These are phyloP conservation scores for Ambrosiella cleistominuta DNA, from an alignment of 2,329 filamentous ascomycete genomes.

Conservation along the genomic window DNA sequence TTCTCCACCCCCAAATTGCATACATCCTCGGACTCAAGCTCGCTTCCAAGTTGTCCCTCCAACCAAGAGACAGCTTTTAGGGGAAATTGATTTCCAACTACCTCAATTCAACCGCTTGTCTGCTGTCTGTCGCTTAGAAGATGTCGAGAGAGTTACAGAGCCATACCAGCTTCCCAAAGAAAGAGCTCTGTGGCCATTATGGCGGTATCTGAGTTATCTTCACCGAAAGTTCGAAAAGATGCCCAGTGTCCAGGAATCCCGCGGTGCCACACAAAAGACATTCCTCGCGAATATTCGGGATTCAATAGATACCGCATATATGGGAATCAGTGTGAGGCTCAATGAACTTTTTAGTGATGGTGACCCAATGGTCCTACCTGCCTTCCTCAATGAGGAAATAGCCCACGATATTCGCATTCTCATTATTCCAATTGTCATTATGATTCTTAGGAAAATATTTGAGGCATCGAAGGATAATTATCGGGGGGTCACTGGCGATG, in stretches of 20 bases:
- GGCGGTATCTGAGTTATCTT: slow-evolving; percentile 11
- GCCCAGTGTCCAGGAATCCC: neutral
- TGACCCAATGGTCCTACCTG: too few species aligned
- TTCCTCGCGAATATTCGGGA: neutral
- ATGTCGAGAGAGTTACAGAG: neutral
- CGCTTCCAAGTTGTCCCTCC: too few species aligned
- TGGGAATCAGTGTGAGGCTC: neutral
- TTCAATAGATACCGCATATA: slow-evolving; percentile 6
- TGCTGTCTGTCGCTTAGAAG: neutral
- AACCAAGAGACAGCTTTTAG: too few species aligned
- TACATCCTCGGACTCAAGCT: too few species aligned
- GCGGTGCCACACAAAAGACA: neutral
- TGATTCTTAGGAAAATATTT: slow-evolving; percentile 5
- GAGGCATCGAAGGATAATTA: neutral
- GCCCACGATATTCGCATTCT: neutral
- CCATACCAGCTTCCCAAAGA: slow-evolving; percentile 7
- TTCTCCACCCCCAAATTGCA: too few species aligned
- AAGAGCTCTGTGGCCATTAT: slow-evolving; percentile 7
- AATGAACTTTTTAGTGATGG: neutral
- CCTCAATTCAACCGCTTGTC: neutral
- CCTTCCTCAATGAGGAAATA: too few species aligned
- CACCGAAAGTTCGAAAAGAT: slow-evolving; percentile 5
- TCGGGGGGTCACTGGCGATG: neutral
- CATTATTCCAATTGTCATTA: slow-evolving; percentile 6
- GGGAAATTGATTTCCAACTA: neutral